A percentile compares a stretch with the other conserved stretches of the same genome.
Conservation (phyloP, 352 stramenopile species). For the Phytophthora chlamydospora region DNA sequence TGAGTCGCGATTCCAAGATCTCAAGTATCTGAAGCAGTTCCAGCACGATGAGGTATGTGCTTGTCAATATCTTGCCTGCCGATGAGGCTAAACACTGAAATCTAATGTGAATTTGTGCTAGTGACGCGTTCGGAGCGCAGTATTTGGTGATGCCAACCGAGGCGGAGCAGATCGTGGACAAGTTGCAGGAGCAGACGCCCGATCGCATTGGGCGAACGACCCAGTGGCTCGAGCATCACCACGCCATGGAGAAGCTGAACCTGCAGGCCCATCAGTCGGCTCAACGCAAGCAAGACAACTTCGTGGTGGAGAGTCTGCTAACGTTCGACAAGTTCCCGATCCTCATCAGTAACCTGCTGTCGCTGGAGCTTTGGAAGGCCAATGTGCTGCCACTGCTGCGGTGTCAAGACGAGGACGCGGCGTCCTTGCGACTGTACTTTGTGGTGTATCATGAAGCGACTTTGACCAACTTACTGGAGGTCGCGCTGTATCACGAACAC, state of each 20-base stretch:
- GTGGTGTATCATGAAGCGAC: constrained; percentile 92
- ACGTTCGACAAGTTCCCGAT: constrained; percentile 92
- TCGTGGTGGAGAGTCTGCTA: constrained; percentile 92
- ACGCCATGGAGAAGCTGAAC: constrained; percentile 93
- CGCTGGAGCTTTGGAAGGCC: constrained; percentile 91
- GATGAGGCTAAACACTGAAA: constrained; percentile 1
- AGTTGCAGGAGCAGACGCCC: constrained; percentile 60
- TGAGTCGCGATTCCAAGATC: constrained; percentile 8
- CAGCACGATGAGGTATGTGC: constrained; percentile 24
- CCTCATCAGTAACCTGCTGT: constrained; percentile 90
- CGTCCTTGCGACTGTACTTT: constrained; percentile 92
- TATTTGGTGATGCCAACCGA: constrained; percentile 84
- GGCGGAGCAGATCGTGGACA: constrained; percentile 86
- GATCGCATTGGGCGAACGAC: constrained; percentile 61
- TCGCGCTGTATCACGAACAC: constrained; percentile 91
- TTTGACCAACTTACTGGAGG: constrained; percentile 89
- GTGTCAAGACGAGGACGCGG: constrained; percentile 53
- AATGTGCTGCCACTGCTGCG: constrained; percentile 70
- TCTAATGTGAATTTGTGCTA: background rate
- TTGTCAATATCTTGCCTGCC: constrained; percentile 1
- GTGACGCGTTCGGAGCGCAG: constrained; percentile 34
- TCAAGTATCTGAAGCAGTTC: background rate
- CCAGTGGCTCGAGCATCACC: constrained; percentile 90
- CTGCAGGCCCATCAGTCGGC: constrained; percentile 93
- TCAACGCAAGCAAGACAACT: constrained; percentile 92